Evolutionary conservation across 2,329 filamentous ascomycete genomes (phyloP).

Genomic region (Colletotrichum sp.): DNA sequence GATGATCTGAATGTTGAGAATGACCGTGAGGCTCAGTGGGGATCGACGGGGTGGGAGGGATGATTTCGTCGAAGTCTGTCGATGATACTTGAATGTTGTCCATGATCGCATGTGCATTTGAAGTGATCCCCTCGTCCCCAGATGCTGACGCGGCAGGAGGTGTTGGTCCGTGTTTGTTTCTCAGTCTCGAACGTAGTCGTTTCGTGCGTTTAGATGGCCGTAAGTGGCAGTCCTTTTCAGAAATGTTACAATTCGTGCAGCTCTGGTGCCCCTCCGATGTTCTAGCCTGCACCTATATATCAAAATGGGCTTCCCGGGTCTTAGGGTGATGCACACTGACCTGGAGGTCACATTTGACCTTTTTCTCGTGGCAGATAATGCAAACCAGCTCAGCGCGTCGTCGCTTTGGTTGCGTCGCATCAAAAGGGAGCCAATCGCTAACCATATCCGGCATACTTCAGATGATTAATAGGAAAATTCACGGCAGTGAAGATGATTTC

Average conservation of each 20-base stretch:
- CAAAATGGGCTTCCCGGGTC: background rate
- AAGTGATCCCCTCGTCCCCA: background rate
- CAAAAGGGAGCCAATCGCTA: constrained; percentile 38
- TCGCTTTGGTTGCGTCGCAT: constrained; percentile 32
- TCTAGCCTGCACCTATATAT: constrained; percentile 14
- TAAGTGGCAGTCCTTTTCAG: constrained; percentile 31
- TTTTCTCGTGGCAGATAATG: constrained; percentile 37
- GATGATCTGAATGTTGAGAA: background rate
- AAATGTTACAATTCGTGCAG: constrained; percentile 32
- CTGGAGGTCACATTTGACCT: constrained; percentile 40
- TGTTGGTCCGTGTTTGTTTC: background rate
- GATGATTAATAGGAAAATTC: background rate
- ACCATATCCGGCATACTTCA: constrained; percentile 31
- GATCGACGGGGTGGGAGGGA: background rate
- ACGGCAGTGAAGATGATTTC: background rate
- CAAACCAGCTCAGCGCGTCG: constrained; percentile 36
- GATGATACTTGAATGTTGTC: background rate
- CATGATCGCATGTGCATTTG: background rate
- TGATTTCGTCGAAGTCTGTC: background rate
- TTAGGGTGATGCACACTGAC: background rate
- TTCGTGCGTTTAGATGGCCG: constrained; percentile 33
- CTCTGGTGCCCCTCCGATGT: constrained; percentile 25
- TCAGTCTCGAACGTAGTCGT: constrained; percentile 5
- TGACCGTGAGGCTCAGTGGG: background rate
- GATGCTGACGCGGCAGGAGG: background rate